Evolutionary conservation across 805 yeast species (phyloP).

Genomic region (Candida gorgasii): DNA sequence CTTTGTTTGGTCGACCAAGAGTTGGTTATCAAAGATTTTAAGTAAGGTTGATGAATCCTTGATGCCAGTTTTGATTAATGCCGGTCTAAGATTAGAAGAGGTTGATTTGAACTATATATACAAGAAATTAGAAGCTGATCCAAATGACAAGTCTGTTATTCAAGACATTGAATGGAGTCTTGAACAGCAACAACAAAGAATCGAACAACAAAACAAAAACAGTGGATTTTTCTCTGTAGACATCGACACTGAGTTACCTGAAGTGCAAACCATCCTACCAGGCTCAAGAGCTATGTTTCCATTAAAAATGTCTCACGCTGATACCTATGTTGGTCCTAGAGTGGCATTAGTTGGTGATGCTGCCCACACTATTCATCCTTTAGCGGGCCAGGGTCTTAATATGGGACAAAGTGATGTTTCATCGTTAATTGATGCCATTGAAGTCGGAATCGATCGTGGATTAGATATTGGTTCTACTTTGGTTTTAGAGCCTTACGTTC

Average conservation of each 20-base stretch:
- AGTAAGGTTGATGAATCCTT: constrained; percentile 57
- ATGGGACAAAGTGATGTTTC: constrained; percentile 96
- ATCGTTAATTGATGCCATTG: constrained; percentile 66
- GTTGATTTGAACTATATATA: constrained; percentile 77
- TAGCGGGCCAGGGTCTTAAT: constrained; percentile 97
- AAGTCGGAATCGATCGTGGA: constrained; percentile 71
- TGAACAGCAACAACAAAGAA: constrained; percentile 3
- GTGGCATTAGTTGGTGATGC: constrained; percentile 97
- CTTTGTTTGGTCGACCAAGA: constrained; percentile 89
- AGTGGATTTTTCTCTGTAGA: constrained; percentile 27
- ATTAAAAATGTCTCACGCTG: constrained; percentile 84
- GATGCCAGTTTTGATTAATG: constrained; percentile 75
- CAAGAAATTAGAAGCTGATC: constrained; percentile 34
- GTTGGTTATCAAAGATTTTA: constrained; percentile 67
- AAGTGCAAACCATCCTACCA: constrained; percentile 56
- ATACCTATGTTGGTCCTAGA: constrained; percentile 78
- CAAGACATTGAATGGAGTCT: constrained; percentile 75
- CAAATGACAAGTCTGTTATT: constrained; percentile 48
- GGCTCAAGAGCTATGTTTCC: constrained; percentile 87
- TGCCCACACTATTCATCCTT: constrained; percentile 95
- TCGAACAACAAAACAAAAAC: constrained; percentile 29
- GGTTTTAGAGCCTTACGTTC: constrained; percentile 84
- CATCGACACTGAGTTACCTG: constrained; percentile 64
- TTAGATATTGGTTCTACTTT: constrained; percentile 82
- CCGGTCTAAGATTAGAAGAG: constrained; percentile 77